phyloP scores from a whole-genome alignment of 2,329 filamentous ascomycete species.

The Xylaria sp. region DNA sequence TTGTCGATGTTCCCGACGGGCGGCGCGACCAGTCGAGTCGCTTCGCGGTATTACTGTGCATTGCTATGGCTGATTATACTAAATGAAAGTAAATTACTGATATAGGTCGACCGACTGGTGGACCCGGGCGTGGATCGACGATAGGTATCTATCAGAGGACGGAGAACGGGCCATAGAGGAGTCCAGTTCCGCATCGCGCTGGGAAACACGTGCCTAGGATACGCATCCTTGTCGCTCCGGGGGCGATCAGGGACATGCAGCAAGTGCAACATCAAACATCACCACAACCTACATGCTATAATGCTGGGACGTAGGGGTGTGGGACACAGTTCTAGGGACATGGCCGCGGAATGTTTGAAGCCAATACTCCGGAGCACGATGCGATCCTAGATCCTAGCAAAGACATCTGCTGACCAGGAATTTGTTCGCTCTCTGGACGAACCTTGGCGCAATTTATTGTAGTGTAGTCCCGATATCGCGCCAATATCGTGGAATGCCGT shows the following conservation, averaged over 20 bases:
- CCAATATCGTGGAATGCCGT: conserved; percentile 4
- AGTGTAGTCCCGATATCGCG: neutral
- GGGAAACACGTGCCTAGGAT: neutral
- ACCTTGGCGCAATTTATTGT: neutral
- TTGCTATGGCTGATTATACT: neutral
- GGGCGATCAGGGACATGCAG: neutral
- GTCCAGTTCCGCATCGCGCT: neutral
- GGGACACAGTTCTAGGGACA: too few species aligned
- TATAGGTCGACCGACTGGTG: neutral
- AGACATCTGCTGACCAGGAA: too few species aligned
- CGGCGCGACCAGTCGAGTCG: neutral
- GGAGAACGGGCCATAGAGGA: neutral
- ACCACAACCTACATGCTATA: too few species aligned
- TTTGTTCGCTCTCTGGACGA: too few species aligned
- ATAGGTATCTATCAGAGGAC: too few species aligned
- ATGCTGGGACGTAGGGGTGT: too few species aligned
- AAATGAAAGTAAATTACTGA: neutral
- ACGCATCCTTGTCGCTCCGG: neutral
- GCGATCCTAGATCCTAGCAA: too few species aligned
- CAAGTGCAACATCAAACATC: too few species aligned
- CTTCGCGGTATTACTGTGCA: neutral
- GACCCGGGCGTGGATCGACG: neutral
- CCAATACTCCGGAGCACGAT: too few species aligned
- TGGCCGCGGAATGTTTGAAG: too few species aligned
- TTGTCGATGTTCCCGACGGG: neutral